phyloP scores from a whole-genome alignment of 129 eudicot species.

The Centella asiatica region DNA sequence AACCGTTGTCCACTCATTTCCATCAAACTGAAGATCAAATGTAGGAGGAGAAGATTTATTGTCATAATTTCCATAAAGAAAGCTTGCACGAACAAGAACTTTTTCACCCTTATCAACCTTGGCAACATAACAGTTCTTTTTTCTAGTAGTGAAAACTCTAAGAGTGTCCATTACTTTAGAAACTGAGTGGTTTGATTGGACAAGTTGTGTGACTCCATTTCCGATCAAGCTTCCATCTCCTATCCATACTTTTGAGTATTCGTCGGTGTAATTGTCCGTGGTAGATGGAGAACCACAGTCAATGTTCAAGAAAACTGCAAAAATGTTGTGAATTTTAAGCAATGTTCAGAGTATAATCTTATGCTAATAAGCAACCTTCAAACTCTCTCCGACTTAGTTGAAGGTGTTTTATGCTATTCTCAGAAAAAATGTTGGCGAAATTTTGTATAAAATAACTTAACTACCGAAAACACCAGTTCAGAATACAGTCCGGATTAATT shows the following conservation, averaged over 20 bases:
- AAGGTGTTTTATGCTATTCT: too few relatives aligned
- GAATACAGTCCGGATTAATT: too few relatives aligned
- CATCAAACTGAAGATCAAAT: conserved; percentile 57
- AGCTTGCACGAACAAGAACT: conserved; percentile 52
- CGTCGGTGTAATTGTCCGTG: conserved; percentile 28
- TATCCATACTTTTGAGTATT: conserved; percentile 35
- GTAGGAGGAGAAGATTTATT: conserved; percentile 44
- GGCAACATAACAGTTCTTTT: conserved; percentile 40
- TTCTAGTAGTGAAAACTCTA: conserved; percentile 42
- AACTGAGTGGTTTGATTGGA: conserved; percentile 27
- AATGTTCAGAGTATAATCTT: too few relatives aligned
- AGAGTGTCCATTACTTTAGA: conserved; percentile 41
- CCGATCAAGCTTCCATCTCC: conserved; percentile 31
- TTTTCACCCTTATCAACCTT: conserved; percentile 19
- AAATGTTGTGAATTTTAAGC: background rate
- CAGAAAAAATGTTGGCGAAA: too few relatives aligned
- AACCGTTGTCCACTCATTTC: conserved; percentile 55
- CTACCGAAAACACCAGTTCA: too few relatives aligned
- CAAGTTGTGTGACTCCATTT: conserved; percentile 31
- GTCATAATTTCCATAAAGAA: conserved; percentile 70
- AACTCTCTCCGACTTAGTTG: too few relatives aligned
- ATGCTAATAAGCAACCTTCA: too few relatives aligned
- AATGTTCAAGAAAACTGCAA: conserved; percentile 38
- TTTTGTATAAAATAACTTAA: too few relatives aligned
- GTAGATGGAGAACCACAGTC: conserved; percentile 39